Evolutionary conservation across 768 basidiomycete genomes (phyloP), one percentile per base, ranked within the genome.

Genomic region (Tubosaeta sp.): DNA sequence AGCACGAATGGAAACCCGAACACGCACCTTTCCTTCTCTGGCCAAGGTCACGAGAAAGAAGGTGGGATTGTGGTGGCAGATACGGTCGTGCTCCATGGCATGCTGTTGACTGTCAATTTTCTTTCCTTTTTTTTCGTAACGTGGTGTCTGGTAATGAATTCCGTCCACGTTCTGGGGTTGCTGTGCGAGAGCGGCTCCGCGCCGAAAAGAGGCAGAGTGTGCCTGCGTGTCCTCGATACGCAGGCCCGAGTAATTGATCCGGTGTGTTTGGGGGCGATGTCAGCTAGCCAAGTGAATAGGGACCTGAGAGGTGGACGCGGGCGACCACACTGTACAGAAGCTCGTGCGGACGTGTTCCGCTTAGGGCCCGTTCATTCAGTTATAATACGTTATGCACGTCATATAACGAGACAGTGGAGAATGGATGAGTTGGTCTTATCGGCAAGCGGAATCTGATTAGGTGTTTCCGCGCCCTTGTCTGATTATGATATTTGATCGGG

Each of bases 141-240:
- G 30, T 32, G 43, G 21, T 34, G 19, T 21, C 21, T 22, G 10
- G 38, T 39, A 39, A 39, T 39, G 38, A 21, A 39, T 22, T 39
- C 38, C 38, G 38, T 19, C 53, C 65, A 66, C 65, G 65, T 66
- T 67, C 51, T 46, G 57, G 65, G 65, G 65, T 65, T 43, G 27
- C 42, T 43, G 42, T 52, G 8, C 44, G 53, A 47, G 51, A 47
- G 44, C 65, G 57, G 63, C 24, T 39, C 63, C 63, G 60, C 44
- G 32, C 24, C 25, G 38, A 44, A 29, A 46, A 32, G 32, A 48
- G 31, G 38, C 12, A 32, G 22, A 46, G 32, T 12, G 39, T n/a
- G 35, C 35, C 35, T 36, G 18, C 10, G 34, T 32, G 41, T 38
- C 19, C 45, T 47, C 10, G 32, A 43, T 43, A 29, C 18, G 21